These are phyloP conservation scores for Xylaria sp. DNA, from an alignment of 495 filamentous ascomycete species.

Conservation along the genomic window DNA sequence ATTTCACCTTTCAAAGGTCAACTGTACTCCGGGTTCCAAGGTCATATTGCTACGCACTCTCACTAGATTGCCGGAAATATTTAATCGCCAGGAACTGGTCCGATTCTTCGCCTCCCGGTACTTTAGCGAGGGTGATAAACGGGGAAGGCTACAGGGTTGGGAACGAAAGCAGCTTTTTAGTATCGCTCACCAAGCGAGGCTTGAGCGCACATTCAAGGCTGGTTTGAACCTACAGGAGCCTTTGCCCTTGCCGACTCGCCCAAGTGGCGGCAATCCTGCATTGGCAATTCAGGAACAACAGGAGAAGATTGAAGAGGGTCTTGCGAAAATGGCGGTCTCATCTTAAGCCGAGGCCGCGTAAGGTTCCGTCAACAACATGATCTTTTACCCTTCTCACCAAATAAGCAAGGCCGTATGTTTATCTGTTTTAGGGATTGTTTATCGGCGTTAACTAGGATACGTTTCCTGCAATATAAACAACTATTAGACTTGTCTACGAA, in stretches of 20 bases:
- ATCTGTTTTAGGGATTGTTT: background rate
- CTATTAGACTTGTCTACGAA: background rate
- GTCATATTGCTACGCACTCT: background rate
- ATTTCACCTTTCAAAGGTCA: background rate
- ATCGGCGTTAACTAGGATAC: background rate
- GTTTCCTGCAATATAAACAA: background rate
- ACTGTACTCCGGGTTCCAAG: background rate
- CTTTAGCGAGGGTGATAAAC: background rate
- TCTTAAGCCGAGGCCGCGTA: background rate
- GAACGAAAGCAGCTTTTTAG: background rate
- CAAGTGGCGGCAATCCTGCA: background rate
- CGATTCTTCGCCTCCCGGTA: background rate
- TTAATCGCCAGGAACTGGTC: background rate
- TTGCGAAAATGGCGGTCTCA: background rate
- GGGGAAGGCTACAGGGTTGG: background rate
- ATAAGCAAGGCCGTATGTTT: background rate
- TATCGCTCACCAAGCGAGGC: background rate
- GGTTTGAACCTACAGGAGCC: background rate
- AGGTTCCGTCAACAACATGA: background rate
- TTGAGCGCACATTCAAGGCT: constrained; percentile 1
- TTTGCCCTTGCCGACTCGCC: background rate
- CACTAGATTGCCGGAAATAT: background rate
- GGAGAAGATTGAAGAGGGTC: background rate
- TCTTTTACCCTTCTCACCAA: background rate
- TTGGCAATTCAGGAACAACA: background rate